Base-by-base conservation (phyloP, 768 basidiomycete genomes). In the Mrakia hoshinonis region DNA sequence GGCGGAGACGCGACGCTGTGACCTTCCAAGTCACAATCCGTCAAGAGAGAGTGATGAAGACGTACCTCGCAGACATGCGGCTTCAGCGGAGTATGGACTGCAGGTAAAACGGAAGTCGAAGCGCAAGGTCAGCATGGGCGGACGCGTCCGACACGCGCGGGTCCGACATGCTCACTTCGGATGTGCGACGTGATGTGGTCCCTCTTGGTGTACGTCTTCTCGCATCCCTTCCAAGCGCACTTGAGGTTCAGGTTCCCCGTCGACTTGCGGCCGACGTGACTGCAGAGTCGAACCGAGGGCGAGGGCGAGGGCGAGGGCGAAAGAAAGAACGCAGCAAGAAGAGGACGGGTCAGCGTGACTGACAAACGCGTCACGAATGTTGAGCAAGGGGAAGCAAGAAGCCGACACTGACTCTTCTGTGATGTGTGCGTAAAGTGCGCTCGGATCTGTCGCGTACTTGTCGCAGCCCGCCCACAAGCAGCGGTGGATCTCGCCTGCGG, bases 131-230 rank as follows among this genome's bases (percentile, higher is more conserved):
- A 51, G 47, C 18, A 26, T 22, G 13, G 7, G 31, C 31, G 61
- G 11, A 31, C 65, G 65, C 11, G 38, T 62, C 61, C 10, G 47
- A 51, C 47, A 51, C n/a, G 49, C 6, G 7, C 43, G 43, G 43
- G 7, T 43, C 43, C n/a, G n/a, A 43, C 43, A 7, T 6, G 20
- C 80, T 69, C 73, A 87, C 94, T 94, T 85, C 95, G 81, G 70
- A 97, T 85, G 83, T 99, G 95, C 78, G 88, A 89, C 22, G 95
- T 99, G 80, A 99, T 96, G 80, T 99, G 95, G 81, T 99, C 95
- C 4, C 95, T 86, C 83, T 99, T 99, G 3, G 93, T 89, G 77
- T 94, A 96, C 43, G 87, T 85, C 0, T 91, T 92, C 46, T 87
- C 89, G 79, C 94, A 98, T 79, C 90, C 91, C 80, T 90, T 92